Percentiles rank a stretch among this genome's conserved stretches.
Conservation (phyloP, 805 yeast species). For the Spathaspora gorwiae region DNA sequence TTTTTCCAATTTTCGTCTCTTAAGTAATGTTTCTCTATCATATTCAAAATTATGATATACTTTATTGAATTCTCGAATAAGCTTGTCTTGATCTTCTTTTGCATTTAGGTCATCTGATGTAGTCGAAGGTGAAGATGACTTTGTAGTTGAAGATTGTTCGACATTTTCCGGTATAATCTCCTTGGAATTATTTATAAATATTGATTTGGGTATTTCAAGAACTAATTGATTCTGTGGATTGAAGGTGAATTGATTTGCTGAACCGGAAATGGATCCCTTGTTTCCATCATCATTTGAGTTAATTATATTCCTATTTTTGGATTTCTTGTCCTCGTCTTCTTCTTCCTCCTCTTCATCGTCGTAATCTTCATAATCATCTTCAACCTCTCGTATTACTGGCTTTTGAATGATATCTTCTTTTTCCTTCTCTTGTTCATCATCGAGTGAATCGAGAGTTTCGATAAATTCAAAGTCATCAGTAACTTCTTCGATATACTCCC, state of each 20-base stretch:
- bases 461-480: constrained; percentile 32
- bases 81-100: constrained; percentile 36
- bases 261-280: not conserved
- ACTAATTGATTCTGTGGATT: constrained; percentile 28
- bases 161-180: not conserved
- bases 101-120: constrained; percentile 3
- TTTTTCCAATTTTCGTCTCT: constrained; percentile 72
- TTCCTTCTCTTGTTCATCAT: constrained; percentile 25
- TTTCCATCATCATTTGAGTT: constrained; percentile 10
- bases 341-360: constrained; percentile 20
- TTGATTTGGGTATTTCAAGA: constrained; percentile 31
- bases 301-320: too few relatives aligned
- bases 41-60: constrained; percentile 74
- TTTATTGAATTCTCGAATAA: constrained; percentile 63
- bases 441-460: constrained; percentile 25
- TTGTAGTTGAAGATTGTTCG: not conserved
- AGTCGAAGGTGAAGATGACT: not conserved
- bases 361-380: constrained; percentile 29
- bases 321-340: constrained; percentile 28
- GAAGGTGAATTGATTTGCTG: constrained; percentile 6
- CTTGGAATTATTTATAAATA: constrained; percentile 7
- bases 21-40: constrained; percentile 69
- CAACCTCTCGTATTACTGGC: constrained; percentile 14
- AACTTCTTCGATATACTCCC: constrained; percentile 24
- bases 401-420: constrained; percentile 10